Evolutionary conservation across 495 filamentous ascomycete species (phyloP), one percentile per base, ranked within the genome.

Genomic region (Penicillium coprophilum): DNA sequence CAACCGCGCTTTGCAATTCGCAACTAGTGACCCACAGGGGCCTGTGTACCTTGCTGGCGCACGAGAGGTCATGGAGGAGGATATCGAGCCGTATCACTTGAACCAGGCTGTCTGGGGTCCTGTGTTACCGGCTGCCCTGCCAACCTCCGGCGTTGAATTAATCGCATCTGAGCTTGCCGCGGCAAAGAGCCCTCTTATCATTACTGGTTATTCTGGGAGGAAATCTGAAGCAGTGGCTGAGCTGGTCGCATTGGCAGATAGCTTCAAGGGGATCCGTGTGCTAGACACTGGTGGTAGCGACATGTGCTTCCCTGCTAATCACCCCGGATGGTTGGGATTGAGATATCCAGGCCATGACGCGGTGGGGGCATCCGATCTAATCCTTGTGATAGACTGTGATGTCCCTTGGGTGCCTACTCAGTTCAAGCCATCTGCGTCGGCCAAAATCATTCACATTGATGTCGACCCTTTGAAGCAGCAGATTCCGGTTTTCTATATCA

Each of bases 241-340:
- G 54, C 71, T 97, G 53, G 89, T 97, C 3, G 82, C 82, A 31
- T 69, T 97, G 38, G 90, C 91, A 11, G 78, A 95, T 68, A 83
- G 77, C 1, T 82, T 96, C 53, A 91, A 89, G 74, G 87, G 82
- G 17, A 79, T 85, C 51, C 81, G 80, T 12, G 90, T 97, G 17
- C 71, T 97, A 27, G 93, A 97, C 68, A 92, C 91, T 1, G 90
- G 89, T 23, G 92, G 91, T 32, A 89, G 89, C 65, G 93, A 97
- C 68, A 94, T 97, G 93, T 95, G 90, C 65, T 97, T 97, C 73
- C 93, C 93, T 3, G 87, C 86, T 2, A 79, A 92, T 49, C 92
- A 96, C 57, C 75, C 77, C 0, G 84, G 74, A 7, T 88, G 85
- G 79, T 69, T 96, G 24, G 90, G 93, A 2, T 66, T 95, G 60